Evolutionary conservation across 2,329 filamentous ascomycete genomes (phyloP), one percentile per base, ranked within the genome.

Genomic region (Botrytis fragariae): DNA sequence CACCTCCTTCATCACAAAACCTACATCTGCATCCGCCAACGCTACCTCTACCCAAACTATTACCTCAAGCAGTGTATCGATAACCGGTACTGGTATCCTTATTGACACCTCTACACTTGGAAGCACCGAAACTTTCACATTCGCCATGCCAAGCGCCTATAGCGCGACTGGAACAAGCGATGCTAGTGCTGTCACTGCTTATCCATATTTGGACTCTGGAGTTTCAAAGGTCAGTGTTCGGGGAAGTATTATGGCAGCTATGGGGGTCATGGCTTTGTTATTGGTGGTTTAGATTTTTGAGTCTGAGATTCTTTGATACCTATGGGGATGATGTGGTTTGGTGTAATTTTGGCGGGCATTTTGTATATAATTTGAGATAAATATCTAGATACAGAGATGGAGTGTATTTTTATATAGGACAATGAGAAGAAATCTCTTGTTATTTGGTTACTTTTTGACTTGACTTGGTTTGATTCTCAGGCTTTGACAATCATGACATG

Each of bases 61-160:
- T 45, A 51, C 37, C 18, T 45, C 70, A 10, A 59, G 39, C 29
- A 37, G 35, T 42, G 18, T n/a, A 20, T 60, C 63, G 10, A 22
- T 57, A n/a, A 68, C 42, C n/a, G 63, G 39, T 20, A 60, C 62
- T 25, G 42, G 42, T 37, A 68, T 72, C 39, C 39, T 69, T 25
- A 67, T 67, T 51, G 71, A 69, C 16, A 72, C 63, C 3, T 35
- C 65, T 32, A 68, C 65, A 12, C 35, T 42, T 12, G 42, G 39
- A 14, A 37, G 18, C 4, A 69, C 32, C 39, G 54, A 60, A 48
- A 72, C 54, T 20, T 72, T 69, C n/a, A 72, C 54, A 44, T 72
- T 69, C 37, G 63, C 71, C 8, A n/a, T 69, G 25, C 71, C 71
- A 4, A 60, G 51, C 39, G 54, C 32, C 29, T 72, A 72, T 35